phyloP scores from a whole-genome alignment of 768 basidiomycete genomes.

The Filobasidium floriforme region DNA sequence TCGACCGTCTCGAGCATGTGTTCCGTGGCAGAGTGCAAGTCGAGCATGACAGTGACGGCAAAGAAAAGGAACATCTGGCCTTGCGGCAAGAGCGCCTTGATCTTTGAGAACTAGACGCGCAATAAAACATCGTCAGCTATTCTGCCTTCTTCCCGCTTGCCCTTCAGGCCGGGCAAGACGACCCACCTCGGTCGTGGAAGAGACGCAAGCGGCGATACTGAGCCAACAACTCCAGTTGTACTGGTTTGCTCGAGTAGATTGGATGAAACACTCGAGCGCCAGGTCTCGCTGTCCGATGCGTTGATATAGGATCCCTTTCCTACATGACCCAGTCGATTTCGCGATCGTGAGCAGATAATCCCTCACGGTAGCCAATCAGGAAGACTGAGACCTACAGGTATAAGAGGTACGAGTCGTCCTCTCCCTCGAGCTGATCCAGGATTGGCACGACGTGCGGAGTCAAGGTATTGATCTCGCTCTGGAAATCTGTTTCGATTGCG shows the following conservation, averaged over 20 bases:
- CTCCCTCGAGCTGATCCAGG: constrained; percentile 34
- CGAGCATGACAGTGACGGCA: constrained; percentile 79
- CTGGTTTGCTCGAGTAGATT: constrained; percentile 67
- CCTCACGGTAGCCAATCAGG: constrained; percentile 19
- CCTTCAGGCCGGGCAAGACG: too few species aligned
- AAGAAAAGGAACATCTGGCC: constrained; percentile 63
- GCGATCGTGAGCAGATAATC: not conserved
- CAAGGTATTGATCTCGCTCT: constrained; percentile 40
- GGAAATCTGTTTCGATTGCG: constrained; percentile 30
- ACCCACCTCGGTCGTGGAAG: constrained; percentile 75
- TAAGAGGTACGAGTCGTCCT: constrained; percentile 38
- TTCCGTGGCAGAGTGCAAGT: constrained; percentile 80
- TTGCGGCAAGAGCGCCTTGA: constrained; percentile 50
- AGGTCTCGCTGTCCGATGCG: constrained; percentile 72
- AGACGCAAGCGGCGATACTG: constrained; percentile 63
- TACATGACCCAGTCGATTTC: constrained; percentile 39
- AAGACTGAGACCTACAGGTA: constrained; percentile 30
- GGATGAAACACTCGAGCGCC: constrained; percentile 70
- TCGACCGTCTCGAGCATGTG: constrained; percentile 74
- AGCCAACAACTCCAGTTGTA: constrained; percentile 97
- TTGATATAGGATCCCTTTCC: constrained; percentile 74
- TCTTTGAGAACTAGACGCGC: constrained; percentile 38
- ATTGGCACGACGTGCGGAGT: constrained; percentile 38
- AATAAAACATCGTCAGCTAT: not conserved
- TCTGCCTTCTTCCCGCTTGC: not conserved